A percentile compares a stretch with the other conserved stretches of the same genome.
These are phyloP conservation scores for Jaltomata sinuosa DNA, from an alignment of 257 asterid species.

Conservation along the genomic window DNA sequence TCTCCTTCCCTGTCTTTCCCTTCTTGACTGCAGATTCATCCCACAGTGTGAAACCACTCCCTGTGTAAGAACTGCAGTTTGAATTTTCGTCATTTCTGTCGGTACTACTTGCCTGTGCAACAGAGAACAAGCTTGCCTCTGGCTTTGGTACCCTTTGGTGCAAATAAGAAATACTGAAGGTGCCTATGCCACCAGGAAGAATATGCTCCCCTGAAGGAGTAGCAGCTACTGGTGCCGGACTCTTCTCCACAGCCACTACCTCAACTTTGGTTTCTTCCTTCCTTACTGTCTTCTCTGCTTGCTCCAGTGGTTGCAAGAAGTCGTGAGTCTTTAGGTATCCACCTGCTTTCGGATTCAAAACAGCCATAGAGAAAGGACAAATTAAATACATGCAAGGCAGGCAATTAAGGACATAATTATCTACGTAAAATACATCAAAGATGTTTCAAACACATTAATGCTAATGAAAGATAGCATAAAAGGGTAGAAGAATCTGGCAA, in stretches of 20 bases:
- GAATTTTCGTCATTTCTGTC: constrained; percentile 51
- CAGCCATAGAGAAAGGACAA: neutral
- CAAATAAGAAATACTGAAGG: constrained; percentile 69
- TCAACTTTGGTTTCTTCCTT: constrained; percentile 45
- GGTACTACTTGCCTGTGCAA: constrained; percentile 54
- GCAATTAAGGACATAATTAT: neutral
- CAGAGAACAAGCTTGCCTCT: constrained; percentile 31
- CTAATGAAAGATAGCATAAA: neutral
- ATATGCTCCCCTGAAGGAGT: constrained; percentile 40
- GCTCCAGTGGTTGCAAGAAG: constrained; percentile 85
- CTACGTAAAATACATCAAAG: neutral
- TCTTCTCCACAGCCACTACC: constrained; percentile 34
- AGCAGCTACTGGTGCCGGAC: constrained; percentile 28
- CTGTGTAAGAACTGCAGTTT: constrained; percentile 54
- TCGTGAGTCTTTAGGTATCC: constrained; percentile 73
- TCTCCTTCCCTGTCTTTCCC: constrained; percentile 99
- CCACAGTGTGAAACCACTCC: constrained; percentile 82
- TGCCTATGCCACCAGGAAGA: constrained; percentile 86
- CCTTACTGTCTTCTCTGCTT: constrained; percentile 34
- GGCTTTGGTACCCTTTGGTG: constrained; percentile 41
- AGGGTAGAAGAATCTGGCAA: neutral
- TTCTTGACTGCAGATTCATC: constrained; percentile 70
- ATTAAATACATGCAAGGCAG: neutral
- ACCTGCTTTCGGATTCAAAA: constrained; percentile 24
- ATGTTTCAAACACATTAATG: neutral